These are phyloP conservation scores for Solanum bukasovii DNA, from an alignment of 257 asterid genomes.

Conservation along the genomic window DNA sequence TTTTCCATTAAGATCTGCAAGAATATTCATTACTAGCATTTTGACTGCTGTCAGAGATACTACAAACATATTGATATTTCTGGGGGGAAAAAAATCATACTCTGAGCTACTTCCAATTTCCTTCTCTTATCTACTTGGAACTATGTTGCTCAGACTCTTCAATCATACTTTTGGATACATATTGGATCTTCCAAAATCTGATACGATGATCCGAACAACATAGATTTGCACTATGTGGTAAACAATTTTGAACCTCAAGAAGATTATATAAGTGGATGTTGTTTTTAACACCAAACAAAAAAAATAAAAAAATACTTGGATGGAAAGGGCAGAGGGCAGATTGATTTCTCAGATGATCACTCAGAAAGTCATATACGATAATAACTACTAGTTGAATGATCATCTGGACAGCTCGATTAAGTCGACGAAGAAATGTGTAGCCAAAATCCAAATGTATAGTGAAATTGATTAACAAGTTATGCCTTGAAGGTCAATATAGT, in stretches of 20 bases:
- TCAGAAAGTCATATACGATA: too few relatives aligned
- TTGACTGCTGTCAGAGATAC: too few relatives aligned
- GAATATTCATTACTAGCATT: too few relatives aligned
- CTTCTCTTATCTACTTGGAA: not conserved
- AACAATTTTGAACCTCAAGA: not conserved
- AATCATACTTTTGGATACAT: not conserved
- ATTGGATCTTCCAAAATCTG: not conserved
- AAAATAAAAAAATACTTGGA: not conserved
- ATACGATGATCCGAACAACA: not conserved
- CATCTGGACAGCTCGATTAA: too few relatives aligned
- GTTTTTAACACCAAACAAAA: not conserved
- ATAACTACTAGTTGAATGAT: too few relatives aligned
- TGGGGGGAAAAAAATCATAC: too few relatives aligned
- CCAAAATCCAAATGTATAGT: not conserved
- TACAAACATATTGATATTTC: not conserved
- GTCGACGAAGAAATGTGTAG: too few relatives aligned
- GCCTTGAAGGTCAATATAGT: not conserved
- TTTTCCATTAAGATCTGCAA: too few relatives aligned
- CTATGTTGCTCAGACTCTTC: not conserved
- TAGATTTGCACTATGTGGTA: not conserved
- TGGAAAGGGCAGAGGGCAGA: not conserved
- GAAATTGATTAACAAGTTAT: not conserved
- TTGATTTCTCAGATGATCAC: too few relatives aligned
- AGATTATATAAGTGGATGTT: not conserved
- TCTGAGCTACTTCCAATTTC: not conserved